Base-by-base conservation (phyloP, 352 stramenopile species). In the Salisapilia sapeloensis region DNA sequence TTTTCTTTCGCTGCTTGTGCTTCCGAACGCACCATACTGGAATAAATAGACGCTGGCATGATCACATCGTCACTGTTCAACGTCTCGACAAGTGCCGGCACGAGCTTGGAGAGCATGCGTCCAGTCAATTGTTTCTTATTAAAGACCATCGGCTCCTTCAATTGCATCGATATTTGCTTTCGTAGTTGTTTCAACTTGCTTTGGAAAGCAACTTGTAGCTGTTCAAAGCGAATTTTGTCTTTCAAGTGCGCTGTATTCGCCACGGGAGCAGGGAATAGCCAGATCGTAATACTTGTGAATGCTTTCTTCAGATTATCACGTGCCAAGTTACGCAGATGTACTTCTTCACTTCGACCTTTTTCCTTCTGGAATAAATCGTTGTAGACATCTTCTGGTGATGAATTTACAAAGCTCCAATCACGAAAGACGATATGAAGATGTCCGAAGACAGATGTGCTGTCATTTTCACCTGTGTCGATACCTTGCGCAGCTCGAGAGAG, bases 351-450 rank as follows among this genome's bases (percentile, higher is more conserved):
- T 4, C 60, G 60, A 3, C 71, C 71, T 20, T 84, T 87, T 24
- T 91, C 75, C 38, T 84, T 84, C 26, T 69, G 50, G 31, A 91
- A 87, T 30, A 91, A 18, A 42, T 84, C 67, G 19, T 67, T 53
- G 46, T 65, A 84, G 9, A 91, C 75, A 38, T 82, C 57, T 15
- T 82, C 65, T 0, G 75, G 71, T 10, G 61, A 87, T 40, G 69
- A 84, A 32, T 87, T 43, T 17, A 91, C 65, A 42, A 91, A 91
- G 33, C 72, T 91, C 75, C 75, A 91, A 42, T 91, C 75, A n/a
- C 75, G 71, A 24, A 91, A 91, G 10, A 91, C 54, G 23, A 91
- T 62, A 38, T 91, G 75, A 7, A 91, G 62, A 47, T 91, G 75
- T 4, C 75, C 75, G 48, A 91, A 91, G 24, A 87, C 69, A 49